phyloP scores from a whole-genome alignment of 345 rosid species.

The Linum tenue region DNA sequence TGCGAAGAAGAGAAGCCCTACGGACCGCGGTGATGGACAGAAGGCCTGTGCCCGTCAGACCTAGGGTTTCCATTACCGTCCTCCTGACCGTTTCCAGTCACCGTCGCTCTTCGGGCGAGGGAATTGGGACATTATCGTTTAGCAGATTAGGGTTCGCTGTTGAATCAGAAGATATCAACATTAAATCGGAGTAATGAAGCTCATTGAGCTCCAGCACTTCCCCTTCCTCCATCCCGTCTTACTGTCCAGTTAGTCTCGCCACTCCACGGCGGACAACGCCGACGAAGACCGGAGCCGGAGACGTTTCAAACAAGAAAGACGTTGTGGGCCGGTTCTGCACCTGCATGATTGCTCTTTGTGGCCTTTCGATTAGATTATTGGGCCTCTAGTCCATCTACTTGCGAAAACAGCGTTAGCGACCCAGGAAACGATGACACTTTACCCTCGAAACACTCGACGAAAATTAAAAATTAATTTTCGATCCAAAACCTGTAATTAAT shows the following conservation, averaged over 20 bases:
- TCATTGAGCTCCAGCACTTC: constrained; percentile 45
- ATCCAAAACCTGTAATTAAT: too few relatives aligned
- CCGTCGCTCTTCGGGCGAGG: constrained; percentile 20
- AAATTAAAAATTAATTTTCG: too few relatives aligned
- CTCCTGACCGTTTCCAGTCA: constrained; percentile 28
- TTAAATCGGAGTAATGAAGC: constrained; percentile 45
- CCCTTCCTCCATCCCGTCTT: constrained; percentile 24
- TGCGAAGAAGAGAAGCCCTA: constrained; percentile 45
- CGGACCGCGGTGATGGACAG: constrained; percentile 56
- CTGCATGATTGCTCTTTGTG: neutral
- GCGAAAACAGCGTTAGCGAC: too few relatives aligned
- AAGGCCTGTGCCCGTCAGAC: constrained; percentile 66
- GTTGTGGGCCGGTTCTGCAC: neutral
- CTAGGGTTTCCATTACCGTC: constrained; percentile 53
- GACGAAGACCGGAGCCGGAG: neutral
- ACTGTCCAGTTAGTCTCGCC: neutral
- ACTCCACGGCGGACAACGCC: neutral
- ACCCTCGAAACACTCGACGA: neutral
- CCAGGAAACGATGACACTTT: neutral
- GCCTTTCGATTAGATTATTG: neutral
- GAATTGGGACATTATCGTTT: neutral
- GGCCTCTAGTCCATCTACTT: neutral
- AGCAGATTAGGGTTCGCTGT: neutral
- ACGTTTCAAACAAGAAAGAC: neutral
- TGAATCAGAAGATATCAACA: constrained; percentile 22